Conservation (phyloP, 1,284 basidiomycete genomes). For the Phellinidium pouzarii region DNA sequence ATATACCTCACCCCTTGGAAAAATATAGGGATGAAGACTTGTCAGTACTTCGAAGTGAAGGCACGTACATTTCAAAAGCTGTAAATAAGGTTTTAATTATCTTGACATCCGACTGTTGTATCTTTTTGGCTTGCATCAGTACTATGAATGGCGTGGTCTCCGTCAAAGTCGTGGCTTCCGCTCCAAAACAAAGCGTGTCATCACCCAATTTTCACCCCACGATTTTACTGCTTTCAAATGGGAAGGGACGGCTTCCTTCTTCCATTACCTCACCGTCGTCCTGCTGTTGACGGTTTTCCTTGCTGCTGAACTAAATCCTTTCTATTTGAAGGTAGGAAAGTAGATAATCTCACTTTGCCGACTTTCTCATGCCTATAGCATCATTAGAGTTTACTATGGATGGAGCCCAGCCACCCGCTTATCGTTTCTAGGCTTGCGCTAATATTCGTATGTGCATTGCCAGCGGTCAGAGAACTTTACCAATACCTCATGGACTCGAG, state of each 20-base stretch:
- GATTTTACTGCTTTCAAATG: conserved; percentile 85
- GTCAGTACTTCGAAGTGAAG: conserved; percentile 81
- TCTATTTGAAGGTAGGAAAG: conserved; percentile 64
- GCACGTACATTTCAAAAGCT: conserved; percentile 31
- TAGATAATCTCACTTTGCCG: not conserved
- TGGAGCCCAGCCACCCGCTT: conserved; percentile 82
- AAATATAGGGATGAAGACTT: conserved; percentile 69
- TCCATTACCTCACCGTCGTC: conserved; percentile 69
- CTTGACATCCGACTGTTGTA: conserved; percentile 13
- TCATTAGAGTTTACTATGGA: conserved; percentile 63
- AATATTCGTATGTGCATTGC: conserved; percentile 76
- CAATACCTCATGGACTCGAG: conserved; percentile 74
- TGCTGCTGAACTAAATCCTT: conserved; percentile 76
- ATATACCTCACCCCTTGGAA: conserved; percentile 20
- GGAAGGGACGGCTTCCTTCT: conserved; percentile 73
- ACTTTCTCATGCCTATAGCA: not conserved
- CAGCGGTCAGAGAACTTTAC: conserved; percentile 72
- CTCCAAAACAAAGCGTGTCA: conserved; percentile 67
- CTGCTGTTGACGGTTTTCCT: conserved; percentile 72
- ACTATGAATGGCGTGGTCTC: conserved; percentile 79
- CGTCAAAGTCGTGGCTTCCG: conserved; percentile 67
- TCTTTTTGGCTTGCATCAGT: conserved; percentile 35
- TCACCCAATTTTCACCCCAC: conserved; percentile 77
- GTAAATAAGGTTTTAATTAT: not conserved
- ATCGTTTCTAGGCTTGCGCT: conserved; percentile 66